Evolutionary conservation across 441 rosid genomes (phyloP), one percentile per base, ranked within the genome.

Genomic region (Erysimum pusillum): DNA sequence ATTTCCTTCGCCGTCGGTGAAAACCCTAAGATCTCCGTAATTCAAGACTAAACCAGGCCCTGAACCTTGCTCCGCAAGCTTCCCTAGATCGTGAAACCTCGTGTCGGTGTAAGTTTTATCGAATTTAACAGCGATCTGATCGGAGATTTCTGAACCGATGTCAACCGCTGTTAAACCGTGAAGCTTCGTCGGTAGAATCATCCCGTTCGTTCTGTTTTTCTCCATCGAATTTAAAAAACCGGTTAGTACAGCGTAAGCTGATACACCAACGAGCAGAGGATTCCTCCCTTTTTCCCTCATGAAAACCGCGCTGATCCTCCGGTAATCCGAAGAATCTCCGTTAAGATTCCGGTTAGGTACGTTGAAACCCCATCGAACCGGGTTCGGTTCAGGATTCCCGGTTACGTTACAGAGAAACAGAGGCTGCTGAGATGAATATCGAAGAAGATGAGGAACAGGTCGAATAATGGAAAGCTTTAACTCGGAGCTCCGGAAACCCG

Each of bases 401-500:
- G 58, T 64, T 65, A 81, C 70, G 75, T 83, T 83, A 46, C 93
- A 84, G 39, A 88, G 80, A 31, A 91, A 91, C 75, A 86, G 56
- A 67, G 91, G 98, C 4, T 93, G 90, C n/a, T 70, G 71, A 14
- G 89, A 84, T n/a, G 94, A 68, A 77, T 76, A 87, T 7, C 89
- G 85, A 35, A 87, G 80, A 64, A 88, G 86, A 18, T 84, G 90
- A 13, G 89, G 88, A 15, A 90, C 81, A 0, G 98, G 98, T 1
- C 98, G 92, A 60, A 88, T 67, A 67, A 93, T 82, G 1, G 97
- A 92, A 20, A 87, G 83, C 86, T 93, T 93, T 45, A 93, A 85
- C 46, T 91, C 97, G 79, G 91, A 73, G 86, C 98, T 91, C 77
- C 94, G 91, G 44, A 93, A 91, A 53, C 98, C 98, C 28, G 96